These are phyloP conservation scores for Tulasnella sp. DNA, from an alignment of 768 basidiomycete species.

Conservation along the genomic window DNA sequence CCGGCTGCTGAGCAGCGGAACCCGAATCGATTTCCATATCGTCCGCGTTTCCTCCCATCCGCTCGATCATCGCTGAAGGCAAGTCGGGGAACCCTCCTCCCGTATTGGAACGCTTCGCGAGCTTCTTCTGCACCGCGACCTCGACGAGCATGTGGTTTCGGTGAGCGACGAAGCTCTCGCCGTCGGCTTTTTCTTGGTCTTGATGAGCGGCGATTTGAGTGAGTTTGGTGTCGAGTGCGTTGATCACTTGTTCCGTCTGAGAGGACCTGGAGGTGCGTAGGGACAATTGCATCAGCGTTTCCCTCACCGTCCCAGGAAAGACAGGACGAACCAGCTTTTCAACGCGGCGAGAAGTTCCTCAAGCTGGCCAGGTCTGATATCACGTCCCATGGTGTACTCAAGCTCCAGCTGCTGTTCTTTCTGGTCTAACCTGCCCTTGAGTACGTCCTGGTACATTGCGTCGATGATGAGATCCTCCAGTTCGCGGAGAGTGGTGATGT, in stretches of 20 bases:
- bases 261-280: constrained; percentile 17
- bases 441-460: constrained; percentile 82
- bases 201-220: constrained; percentile 37
- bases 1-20: background rate
- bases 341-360: constrained; percentile 50
- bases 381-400: constrained; percentile 85
- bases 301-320: background rate
- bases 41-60: background rate
- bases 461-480: constrained; percentile 97
- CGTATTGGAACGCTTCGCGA: background rate
- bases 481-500: constrained; percentile 69
- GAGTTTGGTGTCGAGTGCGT: constrained; percentile 63
- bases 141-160: constrained; percentile 1
- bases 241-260: constrained; percentile 58
- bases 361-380: constrained; percentile 67
- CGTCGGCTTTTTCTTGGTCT: constrained; percentile 17
- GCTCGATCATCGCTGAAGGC: background rate
- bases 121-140: background rate
- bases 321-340: constrained; percentile 45
- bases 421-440: constrained; percentile 89
- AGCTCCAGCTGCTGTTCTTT: constrained; percentile 82
- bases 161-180: background rate
- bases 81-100: background rate
- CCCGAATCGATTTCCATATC: constrained; percentile 1
- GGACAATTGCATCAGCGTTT: background rate